Evolutionary conservation across 192 early-diverging fungal genomes (phyloP), one percentile per base, ranked within the genome.

Genomic region (Phycomyces blakesleeanus): DNA sequence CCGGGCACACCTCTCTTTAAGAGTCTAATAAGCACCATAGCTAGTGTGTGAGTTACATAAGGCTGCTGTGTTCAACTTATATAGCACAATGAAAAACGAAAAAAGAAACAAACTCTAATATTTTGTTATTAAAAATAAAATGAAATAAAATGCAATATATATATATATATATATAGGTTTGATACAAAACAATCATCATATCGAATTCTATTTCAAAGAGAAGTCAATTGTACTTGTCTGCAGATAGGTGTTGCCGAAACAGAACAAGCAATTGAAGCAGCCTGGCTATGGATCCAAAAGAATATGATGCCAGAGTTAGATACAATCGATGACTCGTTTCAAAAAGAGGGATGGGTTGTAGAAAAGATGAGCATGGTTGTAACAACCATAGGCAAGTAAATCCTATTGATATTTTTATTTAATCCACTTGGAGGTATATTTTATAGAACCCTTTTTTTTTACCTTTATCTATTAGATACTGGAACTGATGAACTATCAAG

Each of bases 121-220:
- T n/a, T n/a, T n/a, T n/a, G n/a, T n/a, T n/a, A n/a, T n/a, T n/a
- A n/a, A n/a, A n/a, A n/a, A n/a, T n/a, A n/a, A n/a, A n/a, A n/a
- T n/a, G n/a, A n/a, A n/a, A n/a, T n/a, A n/a, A n/a, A n/a, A n/a
- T n/a, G n/a, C n/a, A n/a, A n/a, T n/a, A n/a, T n/a, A n/a, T n/a
- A n/a, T n/a, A n/a, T n/a, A n/a, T n/a, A n/a, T n/a, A n/a, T n/a
- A n/a, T n/a, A 26, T 64, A 90, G 89, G 6, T 86, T 97, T 57
- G 93, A 95, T 67, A 92, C 87, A 20, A 93, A 92, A 72, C 94
- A 94, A 69, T 87, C 92, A 9, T 85, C 92, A 8, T 98, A 85
- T 71, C 86, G 95, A 21, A 89, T 98, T 21, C 71, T 95, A 3
- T 87, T 92, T 64, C 83, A 83, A 53, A 79, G 83, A 53, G 75